Evolutionary conservation across 202 grass and related monocot genomes (phyloP), one percentile per base, ranked within the genome.

Genomic region (Saccharum hybrid): DNA sequence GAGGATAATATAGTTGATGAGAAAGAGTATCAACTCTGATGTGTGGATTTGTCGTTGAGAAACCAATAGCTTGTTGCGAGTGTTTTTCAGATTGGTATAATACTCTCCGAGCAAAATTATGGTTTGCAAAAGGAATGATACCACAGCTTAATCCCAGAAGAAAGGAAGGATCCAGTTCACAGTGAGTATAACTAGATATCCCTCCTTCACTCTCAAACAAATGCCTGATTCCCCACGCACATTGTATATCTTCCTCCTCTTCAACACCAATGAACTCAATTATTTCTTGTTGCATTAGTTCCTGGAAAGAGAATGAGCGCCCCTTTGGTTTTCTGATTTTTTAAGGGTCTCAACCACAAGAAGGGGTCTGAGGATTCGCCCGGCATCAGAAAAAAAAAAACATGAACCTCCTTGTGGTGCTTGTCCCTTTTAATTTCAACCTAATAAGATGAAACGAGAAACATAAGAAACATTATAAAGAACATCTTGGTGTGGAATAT

Each of bases 371-470:
- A 98, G 82, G 80, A 98, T 88, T 90, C 95, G 87, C 61, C 95
- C 95, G 21, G 90, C 76, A 75, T 98, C 95, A 83, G n/a, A n/a
- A n/a, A n/a, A n/a, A 92, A 88, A 80, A 98, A 98, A 77, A 98
- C 83, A 68, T 90, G 90, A 38, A 98, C 90, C 85, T 98, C 95
- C 85, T 80, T 90, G 43, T 98, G 90, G 81, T 91, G 69, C 59
- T 82, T 89, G 77, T 98, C 95, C 85, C 84, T 83, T 82, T 98
- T 98, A 79, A 98, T 94, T 85, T 98, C 92, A 85, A 94, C 95
- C 95, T 97, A 86, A 64, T 68, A 21, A 88, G 33, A 85, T 72
- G 63, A 31, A 48, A 54, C 40, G 36, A 41, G 22, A 88, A 83
- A 78, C 42, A 72, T 56, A 19, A 74, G 23, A 42, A 85, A 38